A percentile compares a stretch with the other conserved stretches of the same genome.
Evolutionary conservation across 768 basidiomycete species (phyloP).

Genomic region (Pleurotus djamor): DNA sequence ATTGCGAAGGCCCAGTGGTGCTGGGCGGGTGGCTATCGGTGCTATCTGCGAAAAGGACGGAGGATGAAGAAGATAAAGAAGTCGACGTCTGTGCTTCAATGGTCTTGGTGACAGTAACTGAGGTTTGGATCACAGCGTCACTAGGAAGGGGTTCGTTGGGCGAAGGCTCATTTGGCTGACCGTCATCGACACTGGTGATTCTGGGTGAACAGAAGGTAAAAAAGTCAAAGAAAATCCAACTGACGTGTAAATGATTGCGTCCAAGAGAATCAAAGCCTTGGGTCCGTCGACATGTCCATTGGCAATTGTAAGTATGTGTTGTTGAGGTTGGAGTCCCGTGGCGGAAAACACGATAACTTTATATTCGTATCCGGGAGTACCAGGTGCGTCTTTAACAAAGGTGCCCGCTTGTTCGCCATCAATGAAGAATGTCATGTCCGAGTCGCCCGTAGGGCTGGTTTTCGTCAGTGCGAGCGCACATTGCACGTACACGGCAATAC

Average conservation of each 20-base stretch:
- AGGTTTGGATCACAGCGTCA: too few relatives aligned
- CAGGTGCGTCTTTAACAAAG: constrained; percentile 20
- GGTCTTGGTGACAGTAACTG: too few relatives aligned
- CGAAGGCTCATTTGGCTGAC: neutral
- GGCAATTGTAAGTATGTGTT: constrained; percentile 24
- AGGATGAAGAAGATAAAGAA: too few relatives aligned
- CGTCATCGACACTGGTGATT: neutral
- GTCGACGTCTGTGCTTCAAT: too few relatives aligned
- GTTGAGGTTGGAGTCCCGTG: constrained; percentile 15
- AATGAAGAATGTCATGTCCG: constrained; percentile 34
- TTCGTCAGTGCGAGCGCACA: constrained; percentile 16
- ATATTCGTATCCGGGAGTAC: constrained; percentile 21
- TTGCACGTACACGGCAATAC: constrained; percentile 42
- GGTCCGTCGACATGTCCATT: constrained; percentile 21
- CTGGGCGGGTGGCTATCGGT: too few relatives aligned
- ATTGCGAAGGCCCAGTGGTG: too few relatives aligned
- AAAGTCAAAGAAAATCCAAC: neutral
- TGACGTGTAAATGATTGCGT: constrained; percentile 26
- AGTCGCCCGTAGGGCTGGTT: neutral
- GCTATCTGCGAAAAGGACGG: too few relatives aligned
- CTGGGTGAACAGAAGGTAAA: neutral
- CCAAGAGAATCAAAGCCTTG: constrained; percentile 23
- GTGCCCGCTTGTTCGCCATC: constrained; percentile 27
- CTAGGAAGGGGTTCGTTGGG: neutral
- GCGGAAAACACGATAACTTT: constrained; percentile 31